Percentiles rank a stretch among this genome's conserved stretches.
phyloP scores from a whole-genome alignment of 2,329 filamentous ascomycete genomes.

The Trichoderma atrobrunneum region DNA sequence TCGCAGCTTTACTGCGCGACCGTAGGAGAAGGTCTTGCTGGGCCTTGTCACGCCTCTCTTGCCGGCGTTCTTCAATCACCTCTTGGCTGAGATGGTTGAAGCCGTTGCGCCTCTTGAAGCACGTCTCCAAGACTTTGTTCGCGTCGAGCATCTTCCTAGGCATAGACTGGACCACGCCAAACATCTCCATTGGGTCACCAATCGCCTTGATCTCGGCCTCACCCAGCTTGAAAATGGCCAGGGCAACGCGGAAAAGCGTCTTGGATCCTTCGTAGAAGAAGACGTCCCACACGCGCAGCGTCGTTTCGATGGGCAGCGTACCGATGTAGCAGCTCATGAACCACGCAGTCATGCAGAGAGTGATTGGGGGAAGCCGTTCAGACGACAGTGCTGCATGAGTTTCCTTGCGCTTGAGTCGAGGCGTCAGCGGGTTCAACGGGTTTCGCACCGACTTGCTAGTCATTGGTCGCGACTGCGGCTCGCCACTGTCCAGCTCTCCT shows the following conservation, averaged over 20 bases:
- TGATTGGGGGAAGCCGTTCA: slow-evolving; percentile 77
- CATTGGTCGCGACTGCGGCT: slow-evolving; percentile 38
- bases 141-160: slow-evolving; percentile 79
- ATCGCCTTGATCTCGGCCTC: slow-evolving; percentile 78
- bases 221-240: slow-evolving; percentile 87
- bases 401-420: slow-evolving; percentile 41
- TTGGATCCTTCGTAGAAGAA: slow-evolving; percentile 96
- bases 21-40: slow-evolving; percentile 40
- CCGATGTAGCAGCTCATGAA: slow-evolving; percentile 98
- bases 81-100: slow-evolving; percentile 80
- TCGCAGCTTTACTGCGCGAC: slow-evolving; percentile 27
- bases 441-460: slow-evolving; percentile 37
- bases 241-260: slow-evolving; percentile 85
- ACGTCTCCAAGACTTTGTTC: slow-evolving; percentile 77
- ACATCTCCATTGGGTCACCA: slow-evolving; percentile 89
- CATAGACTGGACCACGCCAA: slow-evolving; percentile 86
- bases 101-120: slow-evolving; percentile 75
- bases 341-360: slow-evolving; percentile 90
- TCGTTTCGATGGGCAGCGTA: slow-evolving; percentile 86
- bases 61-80: slow-evolving; percentile 72
- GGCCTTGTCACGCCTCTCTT: slow-evolving; percentile 60
- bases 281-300: slow-evolving; percentile 89
- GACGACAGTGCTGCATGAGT: slow-evolving; percentile 40
- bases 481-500: slow-evolving; percentile 60
- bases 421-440: slow-evolving; percentile 28